Evolutionary conservation across 768 basidiomycete genomes (phyloP).

Genomic region (Trametes cingulata): DNA sequence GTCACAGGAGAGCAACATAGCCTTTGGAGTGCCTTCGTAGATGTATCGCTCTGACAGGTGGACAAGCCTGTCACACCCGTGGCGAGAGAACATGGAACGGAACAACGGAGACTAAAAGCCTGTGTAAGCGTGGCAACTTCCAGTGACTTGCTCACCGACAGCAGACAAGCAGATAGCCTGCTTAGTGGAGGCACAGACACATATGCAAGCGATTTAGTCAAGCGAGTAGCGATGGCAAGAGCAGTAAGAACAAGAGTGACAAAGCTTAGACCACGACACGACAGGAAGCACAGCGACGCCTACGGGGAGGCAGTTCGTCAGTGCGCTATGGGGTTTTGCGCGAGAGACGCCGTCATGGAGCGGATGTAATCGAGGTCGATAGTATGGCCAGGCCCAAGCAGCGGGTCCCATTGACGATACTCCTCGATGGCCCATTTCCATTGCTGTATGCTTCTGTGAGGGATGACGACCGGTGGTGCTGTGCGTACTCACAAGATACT

Average conservation of each 20-base stretch:
- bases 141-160: no score
- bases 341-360: neutral
- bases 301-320: neutral
- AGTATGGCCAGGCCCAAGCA: slow-evolving; percentile 41
- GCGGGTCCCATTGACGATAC: slow-evolving; percentile 51
- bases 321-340: neutral
- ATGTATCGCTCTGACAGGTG: no score
- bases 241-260: neutral
- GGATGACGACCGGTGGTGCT: neutral
- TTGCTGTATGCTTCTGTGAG: slow-evolving; percentile 40
- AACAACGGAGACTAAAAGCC: no score
- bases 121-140: no score
- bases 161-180: no score
- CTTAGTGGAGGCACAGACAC: no score
- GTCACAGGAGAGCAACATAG: no score
- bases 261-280: neutral
- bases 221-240: no score
- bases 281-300: neutral
- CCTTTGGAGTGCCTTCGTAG: no score
- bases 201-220: no score
- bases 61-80: no score
- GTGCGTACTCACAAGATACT: slow-evolving; percentile 54
- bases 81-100: no score
- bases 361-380: slow-evolving; percentile 30
- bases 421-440: slow-evolving; percentile 74